phyloP scores from a whole-genome alignment of 2,329 filamentous ascomycete species.

The Colletotrichum orchidophilum region DNA sequence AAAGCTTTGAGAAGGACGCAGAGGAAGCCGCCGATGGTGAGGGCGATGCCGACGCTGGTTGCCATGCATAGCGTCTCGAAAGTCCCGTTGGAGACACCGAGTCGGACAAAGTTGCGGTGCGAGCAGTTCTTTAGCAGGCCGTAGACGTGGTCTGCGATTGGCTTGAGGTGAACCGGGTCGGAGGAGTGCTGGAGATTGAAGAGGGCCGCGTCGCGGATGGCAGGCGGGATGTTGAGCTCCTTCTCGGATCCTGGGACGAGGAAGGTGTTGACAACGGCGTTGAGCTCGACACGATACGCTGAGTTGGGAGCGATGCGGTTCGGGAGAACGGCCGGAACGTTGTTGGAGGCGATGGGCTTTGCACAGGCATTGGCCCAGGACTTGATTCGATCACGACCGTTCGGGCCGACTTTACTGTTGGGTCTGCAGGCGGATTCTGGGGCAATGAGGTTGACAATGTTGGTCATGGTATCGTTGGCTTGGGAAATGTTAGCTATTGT shows the following conservation, averaged over 20 bases:
- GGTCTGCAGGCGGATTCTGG: constrained; percentile 40
- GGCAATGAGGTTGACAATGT: constrained; percentile 46
- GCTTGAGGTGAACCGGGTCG: constrained; percentile 50
- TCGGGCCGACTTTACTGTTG: constrained; percentile 22
- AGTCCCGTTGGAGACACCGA: constrained; percentile 63
- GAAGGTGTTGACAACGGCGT: constrained; percentile 51
- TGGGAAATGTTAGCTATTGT: neutral
- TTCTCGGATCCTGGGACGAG: constrained; percentile 52
- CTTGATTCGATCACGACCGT: constrained; percentile 37
- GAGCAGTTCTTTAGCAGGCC: constrained; percentile 58
- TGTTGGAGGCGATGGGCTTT: constrained; percentile 22
- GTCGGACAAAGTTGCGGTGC: constrained; percentile 59
- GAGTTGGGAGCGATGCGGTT: constrained; percentile 29
- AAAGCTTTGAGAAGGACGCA: constrained; percentile 51
- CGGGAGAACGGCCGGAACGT: constrained; percentile 18
- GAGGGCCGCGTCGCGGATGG: constrained; percentile 51
- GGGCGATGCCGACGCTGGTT: constrained; percentile 52
- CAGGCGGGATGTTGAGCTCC: constrained; percentile 57
- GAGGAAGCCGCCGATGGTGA: constrained; percentile 51
- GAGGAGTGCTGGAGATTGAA: constrained; percentile 45
- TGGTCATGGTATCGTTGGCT: constrained; percentile 44
- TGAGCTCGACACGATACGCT: constrained; percentile 44
- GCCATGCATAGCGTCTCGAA: constrained; percentile 59
- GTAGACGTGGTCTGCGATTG: constrained; percentile 57
- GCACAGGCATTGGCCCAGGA: constrained; percentile 34